Evolutionary conservation across 2,329 filamentous ascomycete genomes (phyloP), one percentile per base, ranked within the genome.

Genomic region (Chalaropsis thielavioides): DNA sequence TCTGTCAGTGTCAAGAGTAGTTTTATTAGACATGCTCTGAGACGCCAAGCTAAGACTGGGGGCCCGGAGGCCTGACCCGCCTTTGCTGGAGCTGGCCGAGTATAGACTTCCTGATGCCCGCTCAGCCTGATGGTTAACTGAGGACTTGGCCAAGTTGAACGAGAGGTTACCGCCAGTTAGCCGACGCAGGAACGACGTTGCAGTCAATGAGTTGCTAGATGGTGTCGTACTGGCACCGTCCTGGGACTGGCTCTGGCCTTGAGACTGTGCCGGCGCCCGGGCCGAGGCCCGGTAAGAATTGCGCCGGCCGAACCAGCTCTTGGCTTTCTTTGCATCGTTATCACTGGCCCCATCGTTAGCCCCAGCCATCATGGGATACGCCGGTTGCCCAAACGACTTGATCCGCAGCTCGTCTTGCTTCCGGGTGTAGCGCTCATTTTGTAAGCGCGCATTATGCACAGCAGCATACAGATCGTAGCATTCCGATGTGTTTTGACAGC

Each of bases 361-460:
- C 38, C 38, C 59, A 1, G 40, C 17, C 40, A 17, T 27, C 22
- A 38, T 38, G 41, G 41, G 40, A 46, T 43, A n/a, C 6, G 27
- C 15, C 24, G 44, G 46, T 75, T 78, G 85, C 69, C 79, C 90
- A 77, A 80, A 95, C 76, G 77, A 88, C 80, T 79, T 90, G 82
- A 78, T 91, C 69, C 74, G 86, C 73, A 78, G 89, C 69, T 86
- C 83, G 68, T 86, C 81, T 70, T 84, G 82, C 19, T 87, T 78
- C 60, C 83, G 78, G 65, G 82, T 91, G 76, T 92, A 96, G 64
- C 91, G 92, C 63, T 90, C 87, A 72, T 97, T 96, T 75, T 96
- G 90, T 73, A 96, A 88, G 60, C 94, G 88, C 22, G 92, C 86
- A 67, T 88, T 82, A 74, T 97, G 95, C 68, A 97, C 92, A 54